Percentiles rank a stretch among this genome's conserved stretches.
phyloP scores from a whole-genome alignment of 495 filamentous ascomycete genomes.

The Neurospora pannonica region DNA sequence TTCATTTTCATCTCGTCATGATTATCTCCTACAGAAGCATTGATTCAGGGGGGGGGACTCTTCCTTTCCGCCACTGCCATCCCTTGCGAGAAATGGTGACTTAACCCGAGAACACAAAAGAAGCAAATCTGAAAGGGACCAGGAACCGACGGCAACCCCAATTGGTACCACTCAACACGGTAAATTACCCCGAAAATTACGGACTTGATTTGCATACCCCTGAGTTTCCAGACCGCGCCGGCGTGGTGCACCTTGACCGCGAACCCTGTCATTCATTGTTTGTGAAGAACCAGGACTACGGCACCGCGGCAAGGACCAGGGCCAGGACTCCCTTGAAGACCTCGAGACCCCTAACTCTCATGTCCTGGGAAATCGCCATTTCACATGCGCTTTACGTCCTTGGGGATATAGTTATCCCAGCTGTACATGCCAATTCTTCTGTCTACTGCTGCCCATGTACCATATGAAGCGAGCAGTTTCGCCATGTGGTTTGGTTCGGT shows the following conservation, averaged over 20 bases:
- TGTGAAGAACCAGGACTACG: not conserved
- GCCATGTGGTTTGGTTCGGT: not conserved
- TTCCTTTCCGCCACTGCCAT: not conserved
- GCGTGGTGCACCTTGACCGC: not conserved
- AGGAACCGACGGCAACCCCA: not conserved
- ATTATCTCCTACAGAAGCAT: not conserved
- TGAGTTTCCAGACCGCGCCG: not conserved
- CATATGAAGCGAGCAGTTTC: not conserved
- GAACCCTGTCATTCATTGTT: not conserved
- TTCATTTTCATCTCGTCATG: not conserved
- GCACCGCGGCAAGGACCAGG: not conserved
- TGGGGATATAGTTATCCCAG: not conserved
- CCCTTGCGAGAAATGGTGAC: not conserved
- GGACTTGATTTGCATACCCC: not conserved
- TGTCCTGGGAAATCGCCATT: not conserved
- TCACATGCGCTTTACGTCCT: not conserved
- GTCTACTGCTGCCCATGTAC: not conserved
- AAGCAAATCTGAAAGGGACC: not conserved
- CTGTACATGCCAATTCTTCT: not conserved
- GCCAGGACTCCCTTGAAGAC: not conserved
- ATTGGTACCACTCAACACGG: not conserved
- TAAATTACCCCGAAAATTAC: not conserved
- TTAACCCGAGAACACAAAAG: not conserved
- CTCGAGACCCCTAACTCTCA: not conserved
- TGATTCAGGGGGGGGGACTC: not conserved